These are phyloP conservation scores for Kodamaea laetipori DNA, from an alignment of 805 yeast genomes.

Conservation along the genomic window DNA sequence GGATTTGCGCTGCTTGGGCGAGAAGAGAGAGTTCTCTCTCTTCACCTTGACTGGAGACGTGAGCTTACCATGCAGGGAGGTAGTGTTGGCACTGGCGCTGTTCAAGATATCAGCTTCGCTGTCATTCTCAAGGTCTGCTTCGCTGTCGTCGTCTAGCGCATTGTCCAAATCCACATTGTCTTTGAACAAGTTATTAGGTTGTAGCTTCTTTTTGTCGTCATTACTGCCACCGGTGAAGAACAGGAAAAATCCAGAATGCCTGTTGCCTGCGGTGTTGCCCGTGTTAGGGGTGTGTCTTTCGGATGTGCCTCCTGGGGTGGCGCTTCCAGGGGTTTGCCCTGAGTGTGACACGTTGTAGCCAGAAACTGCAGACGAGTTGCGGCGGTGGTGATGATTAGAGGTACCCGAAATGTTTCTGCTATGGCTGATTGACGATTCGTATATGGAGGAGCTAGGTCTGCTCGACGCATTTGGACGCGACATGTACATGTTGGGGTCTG, in stretches of 20 bases:
- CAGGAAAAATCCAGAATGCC: slow-evolving; percentile 62
- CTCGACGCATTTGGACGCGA: slow-evolving; percentile 16
- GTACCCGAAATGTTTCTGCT: slow-evolving; percentile 47
- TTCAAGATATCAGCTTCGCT: neutral
- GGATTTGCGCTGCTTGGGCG: slow-evolving; percentile 16
- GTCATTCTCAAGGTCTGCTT: slow-evolving; percentile 1
- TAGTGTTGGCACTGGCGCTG: slow-evolving; percentile 9
- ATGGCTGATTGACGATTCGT: slow-evolving; percentile 47
- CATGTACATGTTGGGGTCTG: slow-evolving; percentile 18
- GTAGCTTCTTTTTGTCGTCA: slow-evolving; percentile 21
- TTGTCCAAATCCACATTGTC: slow-evolving; percentile 7
- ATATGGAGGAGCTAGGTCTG: slow-evolving; percentile 54
- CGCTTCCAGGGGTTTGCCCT: slow-evolving; percentile 1
- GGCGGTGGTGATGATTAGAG: slow-evolving; percentile 27
- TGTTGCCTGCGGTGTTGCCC: slow-evolving; percentile 15
- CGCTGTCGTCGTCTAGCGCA: slow-evolving; percentile 15
- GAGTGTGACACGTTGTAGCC: slow-evolving; percentile 30
- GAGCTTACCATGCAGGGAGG: slow-evolving; percentile 19
- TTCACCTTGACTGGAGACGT: slow-evolving; percentile 30
- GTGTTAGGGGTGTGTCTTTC: slow-evolving; percentile 1
- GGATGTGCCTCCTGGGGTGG: neutral
- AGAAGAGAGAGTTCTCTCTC: slow-evolving; percentile 17
- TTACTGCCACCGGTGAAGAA: slow-evolving; percentile 39
- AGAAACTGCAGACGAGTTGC: slow-evolving; percentile 31
- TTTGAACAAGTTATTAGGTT: neutral